A percentile compares a stretch with the other conserved stretches of the same genome.
Evolutionary conservation across 768 basidiomycete genomes (phyloP).

Genomic region (Tulasnella sp.): DNA sequence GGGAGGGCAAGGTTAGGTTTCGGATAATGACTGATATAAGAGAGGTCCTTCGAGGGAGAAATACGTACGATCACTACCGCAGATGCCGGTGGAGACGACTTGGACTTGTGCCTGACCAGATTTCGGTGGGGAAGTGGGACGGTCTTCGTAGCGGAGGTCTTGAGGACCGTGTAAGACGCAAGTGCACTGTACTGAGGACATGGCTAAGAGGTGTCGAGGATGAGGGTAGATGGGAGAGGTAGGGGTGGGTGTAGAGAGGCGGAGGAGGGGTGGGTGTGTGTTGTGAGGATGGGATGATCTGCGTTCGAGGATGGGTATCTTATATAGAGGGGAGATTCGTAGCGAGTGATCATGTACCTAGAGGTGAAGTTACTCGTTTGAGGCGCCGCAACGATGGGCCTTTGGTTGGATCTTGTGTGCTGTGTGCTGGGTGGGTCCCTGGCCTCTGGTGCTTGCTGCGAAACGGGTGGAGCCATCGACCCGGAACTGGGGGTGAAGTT

Average conservation of each 20-base stretch:
- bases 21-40: not conserved
- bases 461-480: not conserved
- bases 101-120: constrained; percentile 74
- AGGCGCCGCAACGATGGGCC: constrained; percentile 7
- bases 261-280: not conserved
- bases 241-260: not conserved
- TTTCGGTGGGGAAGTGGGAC: constrained; percentile 67
- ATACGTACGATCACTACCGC: constrained; percentile 53
- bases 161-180: constrained; percentile 79
- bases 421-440: not conserved
- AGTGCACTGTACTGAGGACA: constrained; percentile 57
- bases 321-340: not conserved
- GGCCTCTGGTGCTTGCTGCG: not conserved
- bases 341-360: no score
- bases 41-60: not conserved
- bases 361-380: not conserved
- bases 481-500: not conserved
- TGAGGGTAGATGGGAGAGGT: not conserved
- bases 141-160: constrained; percentile 76
- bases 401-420: constrained; percentile 3
- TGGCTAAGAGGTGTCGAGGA: constrained; percentile 42
- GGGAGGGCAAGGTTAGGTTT: not conserved
- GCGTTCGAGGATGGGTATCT: not conserved
- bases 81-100: constrained; percentile 81
- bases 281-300: constrained; percentile 20